Evolutionary conservation across 2,329 filamentous ascomycete genomes (phyloP).

Genomic region (Thielaviopsis musarum): DNA sequence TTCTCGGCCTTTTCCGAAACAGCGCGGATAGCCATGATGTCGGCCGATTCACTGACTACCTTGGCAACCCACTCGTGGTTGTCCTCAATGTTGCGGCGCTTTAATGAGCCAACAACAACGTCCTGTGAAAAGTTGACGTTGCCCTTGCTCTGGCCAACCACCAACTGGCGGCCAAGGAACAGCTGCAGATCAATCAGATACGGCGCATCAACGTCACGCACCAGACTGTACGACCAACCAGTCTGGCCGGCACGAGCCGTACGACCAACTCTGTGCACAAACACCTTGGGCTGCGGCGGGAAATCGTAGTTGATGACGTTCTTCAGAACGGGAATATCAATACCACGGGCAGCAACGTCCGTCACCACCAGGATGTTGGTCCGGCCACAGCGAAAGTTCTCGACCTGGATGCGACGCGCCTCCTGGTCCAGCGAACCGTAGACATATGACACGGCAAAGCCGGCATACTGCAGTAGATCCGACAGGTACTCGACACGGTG

Average conservation of each 20-base stretch:
- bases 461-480: slow-evolving; percentile 58
- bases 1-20: slow-evolving; percentile 83
- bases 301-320: slow-evolving; percentile 99
- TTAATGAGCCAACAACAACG: slow-evolving; percentile 63
- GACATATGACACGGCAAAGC: slow-evolving; percentile 82
- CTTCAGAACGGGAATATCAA: slow-evolving; percentile 88
- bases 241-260: slow-evolving; percentile 85
- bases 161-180: slow-evolving; percentile 71
- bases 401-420: slow-evolving; percentile 79
- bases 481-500: slow-evolving; percentile 93
- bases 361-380: slow-evolving; percentile 90
- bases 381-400: slow-evolving; percentile 69
- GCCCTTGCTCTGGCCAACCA: slow-evolving; percentile 52
- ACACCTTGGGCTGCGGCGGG: slow-evolving; percentile 89
- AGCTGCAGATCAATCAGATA: slow-evolving; percentile 89
- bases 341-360: slow-evolving; percentile 89
- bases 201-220: slow-evolving; percentile 72
- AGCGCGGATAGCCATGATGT: slow-evolving; percentile 50
- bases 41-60: slow-evolving; percentile 55
- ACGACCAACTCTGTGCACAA: slow-evolving; percentile 87
- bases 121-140: slow-evolving; percentile 61
- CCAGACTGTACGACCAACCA: slow-evolving; percentile 90
- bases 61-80: slow-evolving; percentile 74
- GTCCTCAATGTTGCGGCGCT: slow-evolving; percentile 55
- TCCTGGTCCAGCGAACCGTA: slow-evolving; percentile 93